Evolutionary conservation across 2,329 filamentous ascomycete genomes (phyloP), one percentile per base, ranked within the genome.

Genomic region (Lecanicillium sp.): DNA sequence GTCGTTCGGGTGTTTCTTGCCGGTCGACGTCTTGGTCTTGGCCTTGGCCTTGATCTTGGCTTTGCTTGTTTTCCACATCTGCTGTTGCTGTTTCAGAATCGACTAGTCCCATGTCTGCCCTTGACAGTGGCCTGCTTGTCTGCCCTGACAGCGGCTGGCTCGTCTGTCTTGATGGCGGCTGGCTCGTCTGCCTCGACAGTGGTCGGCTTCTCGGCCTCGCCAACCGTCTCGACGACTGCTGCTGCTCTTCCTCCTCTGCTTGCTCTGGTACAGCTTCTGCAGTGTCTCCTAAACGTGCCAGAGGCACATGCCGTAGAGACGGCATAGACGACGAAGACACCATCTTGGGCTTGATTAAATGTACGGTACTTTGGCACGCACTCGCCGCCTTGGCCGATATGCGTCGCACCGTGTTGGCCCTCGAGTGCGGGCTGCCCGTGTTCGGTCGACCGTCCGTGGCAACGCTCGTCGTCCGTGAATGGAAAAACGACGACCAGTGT

Each of bases 401-500:
- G 49, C 63, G 57, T 56, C 61, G 59, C 51, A 55, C 49, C 7
- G 52, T 44, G n/a, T 36, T 44, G 12, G 30, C 38, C 44, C 20
- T 47, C 21, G 43, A 23, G 30, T 20, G 41, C 5, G 36, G 35
- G 8, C 43, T 47, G 19, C 21, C 37, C 5, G 38, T 42, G 20
- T 4, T 27, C 14, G 36, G 15, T 24, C 27, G 35, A 11, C 29
- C 29, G 24, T 50, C 43, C 2, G 21, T 30, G 20, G 37, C 27
- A 15, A 44, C 7, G 14, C 5, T 38, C 10, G 33, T 40, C 29
- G 23, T 59, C 48, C 58, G 61, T 8, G 67, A 63, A 56, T 81
- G 78, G 57, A 81, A 80, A 55, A 78, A 81, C 0, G 78, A 81
- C n/a, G 67, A 67, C 78, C 78, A 81, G 53, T 54, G 54, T 49